Evolutionary conservation across 805 yeast species (phyloP).

Genomic region (Wickerhamomyces alni): DNA sequence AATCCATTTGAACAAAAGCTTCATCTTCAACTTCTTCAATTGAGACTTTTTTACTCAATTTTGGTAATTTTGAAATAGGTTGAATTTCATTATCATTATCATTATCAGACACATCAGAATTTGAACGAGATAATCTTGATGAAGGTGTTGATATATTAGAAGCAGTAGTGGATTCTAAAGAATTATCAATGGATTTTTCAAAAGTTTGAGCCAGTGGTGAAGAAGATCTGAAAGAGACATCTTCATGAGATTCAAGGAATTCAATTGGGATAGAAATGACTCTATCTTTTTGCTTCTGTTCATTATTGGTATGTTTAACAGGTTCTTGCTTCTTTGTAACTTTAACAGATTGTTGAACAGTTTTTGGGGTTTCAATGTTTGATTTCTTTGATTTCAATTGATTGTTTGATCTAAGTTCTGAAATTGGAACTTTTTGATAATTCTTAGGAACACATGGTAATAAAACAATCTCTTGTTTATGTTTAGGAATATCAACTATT

Average conservation of each 20-base stretch:
- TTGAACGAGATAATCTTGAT: neutral
- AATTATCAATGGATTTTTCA: too few relatives aligned
- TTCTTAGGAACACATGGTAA: neutral
- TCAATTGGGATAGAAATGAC: slow-evolving; percentile 10
- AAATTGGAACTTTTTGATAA: too few relatives aligned
- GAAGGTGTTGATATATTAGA: neutral
- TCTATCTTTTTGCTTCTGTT: neutral
- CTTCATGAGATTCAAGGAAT: slow-evolving; percentile 1
- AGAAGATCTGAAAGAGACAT: neutral
- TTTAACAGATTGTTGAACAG: too few relatives aligned
- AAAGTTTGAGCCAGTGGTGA: slow-evolving; percentile 1
- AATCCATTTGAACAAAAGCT: slow-evolving; percentile 9
- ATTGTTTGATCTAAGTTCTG: neutral
- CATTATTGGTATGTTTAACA: too few relatives aligned
- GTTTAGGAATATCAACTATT: slow-evolving; percentile 15
- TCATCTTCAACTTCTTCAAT: slow-evolving; percentile 21
- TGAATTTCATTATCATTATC: slow-evolving; percentile 1
- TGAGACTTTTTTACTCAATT: slow-evolving; percentile 15
- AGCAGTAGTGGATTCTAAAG: neutral
- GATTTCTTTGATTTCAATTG: neutral
- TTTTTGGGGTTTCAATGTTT: neutral
- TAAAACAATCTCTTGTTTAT: neutral
- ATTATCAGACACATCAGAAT: neutral
- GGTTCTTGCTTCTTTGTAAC: neutral
- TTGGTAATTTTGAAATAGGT: slow-evolving; percentile 10